phyloP scores from a whole-genome alignment of 1,139 yeast species.

The Nadsonia commutata region DNA sequence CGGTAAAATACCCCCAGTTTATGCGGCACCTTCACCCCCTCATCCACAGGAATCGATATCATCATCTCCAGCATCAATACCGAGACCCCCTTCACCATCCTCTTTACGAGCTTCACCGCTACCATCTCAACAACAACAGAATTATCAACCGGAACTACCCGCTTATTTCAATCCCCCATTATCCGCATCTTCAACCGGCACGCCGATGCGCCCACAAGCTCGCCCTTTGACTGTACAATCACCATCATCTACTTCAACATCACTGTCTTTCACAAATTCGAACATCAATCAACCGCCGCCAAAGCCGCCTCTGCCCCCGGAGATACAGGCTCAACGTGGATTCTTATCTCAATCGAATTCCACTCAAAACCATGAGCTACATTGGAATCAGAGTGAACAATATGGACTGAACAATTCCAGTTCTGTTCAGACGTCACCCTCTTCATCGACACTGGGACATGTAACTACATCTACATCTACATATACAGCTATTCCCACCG shows the following conservation, averaged over 20 bases:
- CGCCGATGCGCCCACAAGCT: background rate
- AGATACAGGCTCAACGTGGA: background rate
- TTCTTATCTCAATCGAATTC: constrained; percentile 18
- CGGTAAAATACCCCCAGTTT: constrained; percentile 36
- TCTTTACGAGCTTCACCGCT: constrained; percentile 4
- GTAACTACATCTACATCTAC: no score
- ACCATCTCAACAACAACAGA: background rate
- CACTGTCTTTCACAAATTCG: background rate
- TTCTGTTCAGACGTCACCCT: no score
- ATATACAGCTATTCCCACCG: no score
- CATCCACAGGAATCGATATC: no score
- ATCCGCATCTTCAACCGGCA: background rate
- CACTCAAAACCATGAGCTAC: no score
- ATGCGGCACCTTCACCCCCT: constrained; percentile 19
- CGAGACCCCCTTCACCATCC: constrained; percentile 7
- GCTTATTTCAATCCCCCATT: background rate
- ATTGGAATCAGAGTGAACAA: no score
- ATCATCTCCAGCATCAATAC: no score
- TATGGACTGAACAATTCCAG: no score
- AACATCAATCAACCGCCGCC: background rate
- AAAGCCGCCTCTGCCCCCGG: background rate
- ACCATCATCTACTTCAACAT: background rate
- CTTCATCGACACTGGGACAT: no score
- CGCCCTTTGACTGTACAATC: no score
- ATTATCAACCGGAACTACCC: background rate